Conservation (phyloP, 805 yeast species). For the Suhomyces emberorum region DNA sequence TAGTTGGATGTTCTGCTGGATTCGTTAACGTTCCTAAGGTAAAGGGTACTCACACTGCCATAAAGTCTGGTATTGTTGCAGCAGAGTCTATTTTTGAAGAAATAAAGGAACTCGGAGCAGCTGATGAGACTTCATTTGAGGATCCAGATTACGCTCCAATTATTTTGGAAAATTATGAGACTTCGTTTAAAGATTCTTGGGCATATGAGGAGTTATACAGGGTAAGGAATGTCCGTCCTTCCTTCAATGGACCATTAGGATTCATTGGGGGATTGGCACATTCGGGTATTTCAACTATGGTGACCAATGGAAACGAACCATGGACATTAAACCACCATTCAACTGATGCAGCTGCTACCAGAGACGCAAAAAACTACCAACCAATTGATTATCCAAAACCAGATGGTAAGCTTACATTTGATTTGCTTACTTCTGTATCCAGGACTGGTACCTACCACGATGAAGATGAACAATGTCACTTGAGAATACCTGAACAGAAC, state of each 20-base stretch:
- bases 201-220: constrained; percentile 75
- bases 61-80: constrained; percentile 93
- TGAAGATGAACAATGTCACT: constrained; percentile 89
- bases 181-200: constrained; percentile 74
- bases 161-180: constrained; percentile 58
- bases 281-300: constrained; percentile 78
- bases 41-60: constrained; percentile 97
- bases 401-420: constrained; percentile 90
- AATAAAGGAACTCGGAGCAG: constrained; percentile 41
- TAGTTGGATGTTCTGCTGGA: constrained; percentile 96
- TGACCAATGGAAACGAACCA: constrained; percentile 77
- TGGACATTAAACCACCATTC: constrained; percentile 76
- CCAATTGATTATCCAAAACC: constrained; percentile 94
- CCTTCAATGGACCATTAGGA: constrained; percentile 77
- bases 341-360: constrained; percentile 73
- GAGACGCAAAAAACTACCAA: constrained; percentile 58
- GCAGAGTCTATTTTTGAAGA: constrained; percentile 72
- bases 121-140: constrained; percentile 43
- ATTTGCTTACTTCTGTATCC: constrained; percentile 88
- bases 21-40: constrained; percentile 96
- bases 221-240: constrained; percentile 89
- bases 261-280: constrained; percentile 76
- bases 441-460: constrained; percentile 96
- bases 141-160: constrained; percentile 29
- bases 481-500: constrained; percentile 62